These are phyloP conservation scores for Fusarium annulatum DNA, from an alignment of 2,329 filamentous ascomycete genomes.

Conservation along the genomic window DNA sequence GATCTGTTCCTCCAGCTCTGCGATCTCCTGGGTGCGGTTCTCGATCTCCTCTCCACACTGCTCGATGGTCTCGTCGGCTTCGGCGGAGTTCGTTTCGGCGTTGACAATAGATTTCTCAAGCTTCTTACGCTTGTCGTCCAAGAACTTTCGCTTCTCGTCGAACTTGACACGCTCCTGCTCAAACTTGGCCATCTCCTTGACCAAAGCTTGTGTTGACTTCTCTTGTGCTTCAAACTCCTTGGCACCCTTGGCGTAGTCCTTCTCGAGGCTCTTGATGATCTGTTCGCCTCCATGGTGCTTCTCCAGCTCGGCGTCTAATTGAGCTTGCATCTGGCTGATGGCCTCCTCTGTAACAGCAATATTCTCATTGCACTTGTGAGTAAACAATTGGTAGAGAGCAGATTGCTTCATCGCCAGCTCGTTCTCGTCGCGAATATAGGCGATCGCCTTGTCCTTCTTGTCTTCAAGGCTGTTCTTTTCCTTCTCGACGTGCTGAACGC, in stretches of 20 bases:
- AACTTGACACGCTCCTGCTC: conserved; percentile 98
- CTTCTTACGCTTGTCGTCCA: conserved; percentile 92
- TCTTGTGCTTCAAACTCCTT: conserved; percentile 87
- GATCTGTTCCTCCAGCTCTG: conserved; percentile 79
- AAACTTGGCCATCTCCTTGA: conserved; percentile 90
- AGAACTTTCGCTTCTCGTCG: conserved; percentile 96
- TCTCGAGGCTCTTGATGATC: conserved; percentile 89
- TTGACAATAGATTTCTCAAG: conserved; percentile 87
- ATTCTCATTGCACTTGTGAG: conserved; percentile 89
- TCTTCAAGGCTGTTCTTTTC: conserved; percentile 93
- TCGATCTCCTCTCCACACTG: conserved; percentile 84
- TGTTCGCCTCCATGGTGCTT: conserved; percentile 92
- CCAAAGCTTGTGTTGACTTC: conserved; percentile 80
- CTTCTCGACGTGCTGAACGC: conserved; percentile 97
- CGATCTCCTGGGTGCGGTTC: conserved; percentile 78
- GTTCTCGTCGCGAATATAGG: conserved; percentile 92
- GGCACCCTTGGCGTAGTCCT: conserved; percentile 81
- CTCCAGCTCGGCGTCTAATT: conserved; percentile 87
- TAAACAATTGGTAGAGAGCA: conserved; percentile 90
- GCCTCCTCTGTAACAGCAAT: conserved; percentile 89
- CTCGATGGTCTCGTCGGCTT: conserved; percentile 81
- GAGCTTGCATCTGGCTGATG: conserved; percentile 87
- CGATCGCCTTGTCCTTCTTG: conserved; percentile 94
- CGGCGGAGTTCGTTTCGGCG: conserved; percentile 77
- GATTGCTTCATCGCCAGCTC: conserved; percentile 91